Conservation (phyloP, 768 basidiomycete species). For the Boletus pseudopeckii region DNA sequence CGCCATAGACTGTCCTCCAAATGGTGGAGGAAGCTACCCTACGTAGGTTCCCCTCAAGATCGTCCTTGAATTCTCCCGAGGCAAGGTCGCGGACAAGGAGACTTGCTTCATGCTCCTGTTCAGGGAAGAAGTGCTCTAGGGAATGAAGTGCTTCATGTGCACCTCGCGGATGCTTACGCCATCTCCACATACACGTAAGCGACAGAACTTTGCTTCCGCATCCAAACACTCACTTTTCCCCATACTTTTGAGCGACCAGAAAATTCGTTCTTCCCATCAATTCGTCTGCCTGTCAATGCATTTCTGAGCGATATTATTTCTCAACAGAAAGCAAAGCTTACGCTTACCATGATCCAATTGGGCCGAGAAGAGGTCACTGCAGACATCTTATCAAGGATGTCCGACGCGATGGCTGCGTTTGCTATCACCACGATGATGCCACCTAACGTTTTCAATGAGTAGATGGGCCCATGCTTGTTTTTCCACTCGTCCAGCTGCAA, state of each 20-base stretch:
- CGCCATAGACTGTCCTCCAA: slow-evolving; percentile 4
- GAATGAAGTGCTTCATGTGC: slow-evolving; percentile 2
- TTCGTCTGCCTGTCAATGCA: not conserved
- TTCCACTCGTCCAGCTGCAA: slow-evolving; percentile 9
- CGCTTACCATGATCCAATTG: slow-evolving; percentile 8
- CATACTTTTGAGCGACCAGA: slow-evolving; percentile 4
- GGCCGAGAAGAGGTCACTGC: slow-evolving; percentile 5
- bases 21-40: slow-evolving; percentile 3
- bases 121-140: not conserved
- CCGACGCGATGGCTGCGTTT: slow-evolving; percentile 6
- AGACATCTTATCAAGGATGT: slow-evolving; percentile 9
- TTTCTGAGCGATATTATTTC: not conserved
- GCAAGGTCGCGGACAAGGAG: slow-evolving; percentile 3
- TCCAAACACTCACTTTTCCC: slow-evolving; percentile 5
- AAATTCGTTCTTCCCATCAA: slow-evolving; percentile 3
- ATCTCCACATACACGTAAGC: not conserved
- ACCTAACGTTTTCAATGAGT: slow-evolving; percentile 1
- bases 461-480: slow-evolving; percentile 6
- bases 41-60: slow-evolving; percentile 6
- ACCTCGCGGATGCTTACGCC: slow-evolving; percentile 7
- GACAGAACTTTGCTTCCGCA: not conserved
- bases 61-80: not conserved
- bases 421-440: slow-evolving; percentile 9
- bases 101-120: slow-evolving; percentile 8
- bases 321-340: not conserved